Percentiles rank a stretch among this genome's conserved stretches.
phyloP scores from a whole-genome alignment of 2,329 filamentous ascomycete species.

The Alternaria gaisen region DNA sequence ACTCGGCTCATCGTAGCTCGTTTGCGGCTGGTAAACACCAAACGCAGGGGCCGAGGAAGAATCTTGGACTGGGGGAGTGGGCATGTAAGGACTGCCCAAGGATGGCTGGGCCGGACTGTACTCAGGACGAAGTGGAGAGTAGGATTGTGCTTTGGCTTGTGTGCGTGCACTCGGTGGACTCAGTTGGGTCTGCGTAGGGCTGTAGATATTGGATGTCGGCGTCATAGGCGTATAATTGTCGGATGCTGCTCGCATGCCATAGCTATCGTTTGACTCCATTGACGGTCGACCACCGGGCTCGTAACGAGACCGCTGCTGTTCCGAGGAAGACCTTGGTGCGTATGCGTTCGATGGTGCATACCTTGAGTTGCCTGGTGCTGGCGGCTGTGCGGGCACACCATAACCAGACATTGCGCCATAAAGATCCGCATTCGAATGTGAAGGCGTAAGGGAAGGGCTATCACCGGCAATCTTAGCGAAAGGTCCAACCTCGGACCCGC shows the following conservation, averaged over 20 bases:
- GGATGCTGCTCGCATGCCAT: conserved; percentile 37
- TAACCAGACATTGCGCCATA: conserved; percentile 74
- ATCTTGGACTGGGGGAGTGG: conserved; percentile 37
- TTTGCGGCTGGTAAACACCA: conserved; percentile 37
- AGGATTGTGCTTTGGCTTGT: conserved; percentile 41
- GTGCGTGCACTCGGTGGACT: conserved; percentile 38
- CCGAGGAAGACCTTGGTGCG: conserved; percentile 61
- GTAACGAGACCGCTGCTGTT: conserved; percentile 59
- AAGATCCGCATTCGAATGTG: conserved; percentile 74
- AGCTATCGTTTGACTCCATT: conserved; percentile 48
- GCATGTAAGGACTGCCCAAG: conserved; percentile 43
- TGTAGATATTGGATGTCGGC: conserved; percentile 38
- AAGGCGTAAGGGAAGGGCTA: conserved; percentile 60
- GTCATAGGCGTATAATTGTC: conserved; percentile 43
- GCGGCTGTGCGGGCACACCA: conserved; percentile 38
- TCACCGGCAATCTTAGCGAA: conserved; percentile 84
- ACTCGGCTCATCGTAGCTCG: conserved; percentile 36
- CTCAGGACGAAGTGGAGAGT: conserved; percentile 44
- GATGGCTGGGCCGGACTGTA: conserved; percentile 32
- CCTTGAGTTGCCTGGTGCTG: conserved; percentile 45
- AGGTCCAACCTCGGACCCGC: conserved; percentile 70
- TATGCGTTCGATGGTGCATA: conserved; percentile 53
- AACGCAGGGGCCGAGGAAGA: conserved; percentile 32
- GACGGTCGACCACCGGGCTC: conserved; percentile 55
- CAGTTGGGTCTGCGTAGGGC: conserved; percentile 41